phyloP scores from a whole-genome alignment of 768 basidiomycete species.

The Pleurotus sapidus region DNA sequence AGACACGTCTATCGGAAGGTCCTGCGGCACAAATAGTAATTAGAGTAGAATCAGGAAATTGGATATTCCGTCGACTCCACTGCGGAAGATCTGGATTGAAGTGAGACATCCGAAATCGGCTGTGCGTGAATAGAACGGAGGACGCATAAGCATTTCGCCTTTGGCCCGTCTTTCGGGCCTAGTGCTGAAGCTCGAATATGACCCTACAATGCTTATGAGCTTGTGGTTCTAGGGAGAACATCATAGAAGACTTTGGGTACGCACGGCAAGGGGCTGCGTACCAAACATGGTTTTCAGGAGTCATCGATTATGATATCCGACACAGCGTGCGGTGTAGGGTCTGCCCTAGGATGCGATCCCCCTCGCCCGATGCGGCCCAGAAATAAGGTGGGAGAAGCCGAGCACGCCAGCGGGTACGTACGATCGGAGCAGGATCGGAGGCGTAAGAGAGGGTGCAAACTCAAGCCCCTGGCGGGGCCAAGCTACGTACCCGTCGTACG shows the following conservation, averaged over 20 bases:
- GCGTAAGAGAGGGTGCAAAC: not conserved
- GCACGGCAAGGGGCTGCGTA: not conserved
- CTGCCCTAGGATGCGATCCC: not conserved
- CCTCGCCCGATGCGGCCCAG: not conserved
- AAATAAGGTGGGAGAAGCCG: conserved; percentile 1
- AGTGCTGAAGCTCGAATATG: too few relatives aligned
- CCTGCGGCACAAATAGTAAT: conserved; percentile 6
- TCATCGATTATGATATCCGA: conserved; percentile 5
- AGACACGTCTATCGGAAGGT: not conserved
- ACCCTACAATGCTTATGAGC: too few relatives aligned
- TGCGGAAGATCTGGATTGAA: not conserved
- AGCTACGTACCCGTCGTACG: conserved; percentile 2
- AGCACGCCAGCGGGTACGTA: not conserved
- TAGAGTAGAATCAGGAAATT: conserved; percentile 7
- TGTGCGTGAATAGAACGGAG: not conserved
- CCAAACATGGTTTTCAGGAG: conserved; percentile 6
- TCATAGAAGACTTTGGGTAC: not conserved
- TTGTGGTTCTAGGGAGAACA: not conserved
- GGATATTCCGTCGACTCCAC: conserved; percentile 4
- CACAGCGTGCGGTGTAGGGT: not conserved
- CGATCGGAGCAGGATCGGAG: not conserved
- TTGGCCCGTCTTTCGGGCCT: too few relatives aligned
- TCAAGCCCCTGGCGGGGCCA: not conserved
- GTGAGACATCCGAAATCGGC: not conserved
- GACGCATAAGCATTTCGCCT: not conserved